Evolutionary conservation across 305 asterid genomes (phyloP), one percentile per base, ranked within the genome.

Genomic region (Fraxinus sp.): DNA sequence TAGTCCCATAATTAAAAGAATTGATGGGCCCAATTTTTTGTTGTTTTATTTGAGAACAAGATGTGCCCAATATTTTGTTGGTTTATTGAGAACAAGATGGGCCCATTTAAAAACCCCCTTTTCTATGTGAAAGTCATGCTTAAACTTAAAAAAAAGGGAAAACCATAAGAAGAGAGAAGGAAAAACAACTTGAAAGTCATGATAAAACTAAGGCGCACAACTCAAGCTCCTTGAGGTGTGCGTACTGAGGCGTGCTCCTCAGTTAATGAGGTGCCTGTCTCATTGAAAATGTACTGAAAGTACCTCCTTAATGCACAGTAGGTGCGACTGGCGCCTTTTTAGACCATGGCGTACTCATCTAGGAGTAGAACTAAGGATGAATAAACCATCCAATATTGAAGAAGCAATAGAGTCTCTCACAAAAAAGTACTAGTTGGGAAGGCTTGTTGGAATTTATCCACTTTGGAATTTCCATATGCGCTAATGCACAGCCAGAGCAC

Each of bases 351-450:
- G 68, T 57, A 57, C 28, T 57, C 68, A 57, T 57, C 28, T 57
- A 57, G 66, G 26, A n/a, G 66, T 20, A 1, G 26, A n/a, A 55
- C 66, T 55, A 55, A 55, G 26, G 66, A 18, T n/a, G 24, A n/a
- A 1, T 39, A 66, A 79, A 66, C 26, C 77, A 39, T 46, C 30
- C 5, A 14, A 39, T 79, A 79, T 79, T 26, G 68, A 68, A 79
- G 77, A 79, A 68, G 46, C 13, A 68, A 24, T 26, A 79, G 37
- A 24, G 77, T 79, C 33, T 59, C 41, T 79, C 18, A 28, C 46
- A 80, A 80, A 80, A 74, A 74, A 33, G 41, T 81, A 55, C 75
- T 33, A 24, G 80, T 55, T 74, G 44, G 46, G 76, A 75, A 59
- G 77, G 52, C 80, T 74, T 62, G 41, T 62, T 64, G 76, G 30